Conservation (phyloP, 1,284 basidiomycete species). For the Leccinum cinnamomeum region DNA sequence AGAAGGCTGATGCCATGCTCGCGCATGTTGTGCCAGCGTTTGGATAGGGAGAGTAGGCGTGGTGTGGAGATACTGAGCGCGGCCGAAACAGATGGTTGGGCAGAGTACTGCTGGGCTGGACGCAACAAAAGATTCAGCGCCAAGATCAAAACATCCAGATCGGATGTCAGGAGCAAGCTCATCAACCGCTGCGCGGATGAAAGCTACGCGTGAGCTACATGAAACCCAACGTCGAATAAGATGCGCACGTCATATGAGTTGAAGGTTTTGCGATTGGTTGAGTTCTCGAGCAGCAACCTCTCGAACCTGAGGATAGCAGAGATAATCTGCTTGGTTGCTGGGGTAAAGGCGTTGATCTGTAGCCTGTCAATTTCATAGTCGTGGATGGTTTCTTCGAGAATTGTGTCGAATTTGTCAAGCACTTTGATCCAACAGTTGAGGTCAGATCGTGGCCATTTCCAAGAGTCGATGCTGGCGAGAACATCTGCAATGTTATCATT, state of each 20-base stretch:
- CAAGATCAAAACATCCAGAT: conserved; percentile 86
- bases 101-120: conserved; percentile 93
- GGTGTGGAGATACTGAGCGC: conserved; percentile 76
- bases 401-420: conserved; percentile 91
- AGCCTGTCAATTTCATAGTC: conserved; percentile 84
- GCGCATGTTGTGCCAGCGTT: conserved; percentile 72
- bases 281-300: conserved; percentile 92
- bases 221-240: conserved; percentile 4
- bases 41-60: conserved; percentile 68
- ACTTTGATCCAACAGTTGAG: conserved; percentile 96
- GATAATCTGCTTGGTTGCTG: conserved; percentile 73
- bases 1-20: conserved; percentile 72
- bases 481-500: conserved; percentile 66
- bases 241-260: conserved; percentile 91
- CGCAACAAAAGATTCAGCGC: conserved; percentile 86
- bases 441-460: conserved; percentile 97
- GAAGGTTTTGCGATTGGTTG: conserved; percentile 97
- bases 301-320: conserved; percentile 88
- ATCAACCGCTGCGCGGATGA: conserved; percentile 71
- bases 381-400: conserved; percentile 80
- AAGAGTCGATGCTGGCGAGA: conserved; percentile 67
- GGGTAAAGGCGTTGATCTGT: conserved; percentile 81
- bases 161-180: conserved; percentile 84
- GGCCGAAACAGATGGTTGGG: conserved; percentile 75
- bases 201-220: conserved; percentile 20